Base-by-base conservation (phyloP, 345 rosid species). In the Populus simonii region DNA sequence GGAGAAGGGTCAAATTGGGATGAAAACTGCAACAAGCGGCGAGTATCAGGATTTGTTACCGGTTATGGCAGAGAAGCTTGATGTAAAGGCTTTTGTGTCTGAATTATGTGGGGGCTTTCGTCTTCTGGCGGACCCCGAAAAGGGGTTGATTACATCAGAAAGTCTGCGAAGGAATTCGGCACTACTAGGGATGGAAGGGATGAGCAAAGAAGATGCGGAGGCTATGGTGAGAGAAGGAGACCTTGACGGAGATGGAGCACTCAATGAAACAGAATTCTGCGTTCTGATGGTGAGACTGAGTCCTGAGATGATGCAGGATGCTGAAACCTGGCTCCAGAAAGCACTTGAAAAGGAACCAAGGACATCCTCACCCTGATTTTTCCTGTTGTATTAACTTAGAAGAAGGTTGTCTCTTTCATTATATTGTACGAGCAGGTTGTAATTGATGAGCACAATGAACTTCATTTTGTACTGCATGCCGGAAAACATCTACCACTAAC, bases 221-320 rank as follows among this genome's bases (percentile, higher is more conserved):
- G 98, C 74, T 2, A 94, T 92, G 98, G 91, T 93, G 6, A 83
- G 80, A 80, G 98, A 93, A 87, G 97, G 98, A 8, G 98, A 93
- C 73, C 88, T 92, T 0, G 90, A 94, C 3, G 91, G 97, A 1
- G 98, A 94, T 59, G 97, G 96, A 12, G 90, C 88, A 2, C 96
- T 94, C 39, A 88, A 87, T 75, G 86, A 91, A 80, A 90, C 87
- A 0, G 97, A 94, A 39, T 94, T 94, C 67, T 94, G 98, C 68
- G 86, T 93, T 73, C 89, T 95, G 31, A 93, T 93, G 99, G 92
- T 94, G 12, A 86, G 96, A 82, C 92, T 94, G 51, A 93, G 99
- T 79, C 98, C 98, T 5, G 93, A 84, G 53, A 88, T 92, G 92
- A 93, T 95, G 97, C 78, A 86, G 68, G 90, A 93, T 70, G 96